Conservation (phyloP, 139 green algal species). For the Picochlorum sp. region DNA sequence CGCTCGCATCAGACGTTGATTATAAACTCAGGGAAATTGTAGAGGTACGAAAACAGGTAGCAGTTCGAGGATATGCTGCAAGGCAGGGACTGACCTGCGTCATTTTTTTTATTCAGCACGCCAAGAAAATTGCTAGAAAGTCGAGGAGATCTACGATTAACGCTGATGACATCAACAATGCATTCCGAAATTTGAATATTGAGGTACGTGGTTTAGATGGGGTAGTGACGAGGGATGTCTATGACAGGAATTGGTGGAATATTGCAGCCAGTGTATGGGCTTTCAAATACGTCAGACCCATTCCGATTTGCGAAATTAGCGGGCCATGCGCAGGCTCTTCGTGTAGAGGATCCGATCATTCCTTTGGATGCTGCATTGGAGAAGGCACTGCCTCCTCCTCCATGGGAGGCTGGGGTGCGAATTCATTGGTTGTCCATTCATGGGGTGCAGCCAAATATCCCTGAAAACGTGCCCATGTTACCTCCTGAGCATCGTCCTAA, state of each 20-base stretch:
- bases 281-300: constrained; percentile 42
- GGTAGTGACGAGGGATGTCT: no score
- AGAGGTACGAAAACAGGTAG: constrained; percentile 45
- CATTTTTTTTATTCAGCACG: constrained; percentile 52
- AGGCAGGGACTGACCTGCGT: not conserved
- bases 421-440: constrained; percentile 88
- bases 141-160: constrained; percentile 62
- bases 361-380: constrained; percentile 30
- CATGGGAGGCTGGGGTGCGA: constrained; percentile 61
- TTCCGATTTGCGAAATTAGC: constrained; percentile 52
- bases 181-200: constrained; percentile 41
- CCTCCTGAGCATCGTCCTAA: constrained; percentile 1
- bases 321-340: constrained; percentile 66
- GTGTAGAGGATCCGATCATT: constrained; percentile 40
- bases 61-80: not conserved
- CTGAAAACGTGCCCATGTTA: constrained; percentile 66
- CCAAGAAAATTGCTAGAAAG: constrained; percentile 77
- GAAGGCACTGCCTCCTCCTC: constrained; percentile 48
- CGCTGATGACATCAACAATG: constrained; percentile 71
- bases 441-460: constrained; percentile 75
- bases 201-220: constrained; percentile 30
- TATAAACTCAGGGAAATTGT: constrained; percentile 82
- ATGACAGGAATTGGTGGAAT: no score
- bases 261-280: constrained; percentile 75
- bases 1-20: constrained; percentile 77